A percentile compares a stretch with the other conserved stretches of the same genome.
Conservation (phyloP, 345 rosid genomes). For the Salix udensis region DNA sequence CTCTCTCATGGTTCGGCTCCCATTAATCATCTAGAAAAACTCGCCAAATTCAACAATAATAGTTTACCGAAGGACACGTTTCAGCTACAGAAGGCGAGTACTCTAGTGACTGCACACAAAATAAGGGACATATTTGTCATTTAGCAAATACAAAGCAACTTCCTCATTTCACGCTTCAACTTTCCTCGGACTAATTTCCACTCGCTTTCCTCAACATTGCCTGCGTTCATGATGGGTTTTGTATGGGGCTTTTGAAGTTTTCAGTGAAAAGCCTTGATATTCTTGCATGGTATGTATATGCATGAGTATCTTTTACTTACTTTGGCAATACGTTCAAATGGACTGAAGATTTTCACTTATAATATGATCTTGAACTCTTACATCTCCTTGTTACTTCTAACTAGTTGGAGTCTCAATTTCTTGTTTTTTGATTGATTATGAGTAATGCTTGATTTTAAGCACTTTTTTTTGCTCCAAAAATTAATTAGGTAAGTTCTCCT, state of each 20-base stretch:
- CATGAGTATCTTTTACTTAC: neutral
- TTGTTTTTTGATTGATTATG: neutral
- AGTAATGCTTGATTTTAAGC: neutral
- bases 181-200: neutral
- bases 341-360: neutral
- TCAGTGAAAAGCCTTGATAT: slow-evolving; percentile 11
- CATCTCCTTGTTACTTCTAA: neutral
- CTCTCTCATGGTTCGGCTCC: neutral
- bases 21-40: neutral
- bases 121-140: neutral
- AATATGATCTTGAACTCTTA: neutral
- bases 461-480: neutral
- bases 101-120: neutral
- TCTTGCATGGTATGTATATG: slow-evolving; percentile 26
- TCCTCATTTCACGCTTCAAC: neutral
- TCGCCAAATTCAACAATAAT: neutral
- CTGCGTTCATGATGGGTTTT: slow-evolving; percentile 13
- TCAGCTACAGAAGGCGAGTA: neutral
- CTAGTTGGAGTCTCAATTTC: neutral
- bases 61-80: neutral
- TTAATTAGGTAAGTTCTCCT: neutral
- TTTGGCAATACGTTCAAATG: neutral
- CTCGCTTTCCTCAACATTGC: neutral
- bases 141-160: neutral
- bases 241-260: slow-evolving; percentile 13